phyloP scores from a whole-genome alignment of 306 rosid species.

The Bauhinia variegata region DNA sequence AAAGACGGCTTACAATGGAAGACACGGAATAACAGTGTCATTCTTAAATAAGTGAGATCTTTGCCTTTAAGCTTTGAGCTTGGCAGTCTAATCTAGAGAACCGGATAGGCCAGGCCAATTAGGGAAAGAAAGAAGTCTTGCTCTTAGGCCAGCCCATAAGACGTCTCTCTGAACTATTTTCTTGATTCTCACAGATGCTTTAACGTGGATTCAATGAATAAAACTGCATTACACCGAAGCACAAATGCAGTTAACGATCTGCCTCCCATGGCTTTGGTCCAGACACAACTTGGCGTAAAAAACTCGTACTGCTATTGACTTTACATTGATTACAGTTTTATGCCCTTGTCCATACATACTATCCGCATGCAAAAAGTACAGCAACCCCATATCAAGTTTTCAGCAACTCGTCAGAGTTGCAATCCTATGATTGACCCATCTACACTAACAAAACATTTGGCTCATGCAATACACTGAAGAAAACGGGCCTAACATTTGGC shows the following conservation, averaged over 20 bases:
- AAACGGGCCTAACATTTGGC: not conserved
- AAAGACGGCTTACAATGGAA: not conserved
- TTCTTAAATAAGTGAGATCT: not conserved
- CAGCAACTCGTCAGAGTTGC: too few species aligned
- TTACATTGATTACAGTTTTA: not conserved
- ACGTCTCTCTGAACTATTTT: not conserved
- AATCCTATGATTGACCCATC: too few species aligned
- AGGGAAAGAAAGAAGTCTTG: not conserved
- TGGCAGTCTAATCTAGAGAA: too few species aligned
- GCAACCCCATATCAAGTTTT: too few species aligned
- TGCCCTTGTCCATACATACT: too few species aligned
- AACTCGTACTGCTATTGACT: not conserved
- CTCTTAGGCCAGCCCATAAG: too few species aligned
- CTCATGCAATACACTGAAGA: not conserved
- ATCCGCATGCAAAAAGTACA: too few species aligned
- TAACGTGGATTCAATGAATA: not conserved
- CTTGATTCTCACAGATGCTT: not conserved
- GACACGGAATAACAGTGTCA: not conserved
- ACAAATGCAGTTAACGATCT: not conserved
- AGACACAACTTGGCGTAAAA: not conserved
- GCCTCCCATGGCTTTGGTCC: not conserved
- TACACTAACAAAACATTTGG: too few species aligned
- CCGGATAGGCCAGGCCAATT: too few species aligned
- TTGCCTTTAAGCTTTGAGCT: too few species aligned
- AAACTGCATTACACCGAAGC: too few species aligned